Evolutionary conservation across 2,329 filamentous ascomycete species (phyloP).

Genomic region (Epichloe coenophiala): DNA sequence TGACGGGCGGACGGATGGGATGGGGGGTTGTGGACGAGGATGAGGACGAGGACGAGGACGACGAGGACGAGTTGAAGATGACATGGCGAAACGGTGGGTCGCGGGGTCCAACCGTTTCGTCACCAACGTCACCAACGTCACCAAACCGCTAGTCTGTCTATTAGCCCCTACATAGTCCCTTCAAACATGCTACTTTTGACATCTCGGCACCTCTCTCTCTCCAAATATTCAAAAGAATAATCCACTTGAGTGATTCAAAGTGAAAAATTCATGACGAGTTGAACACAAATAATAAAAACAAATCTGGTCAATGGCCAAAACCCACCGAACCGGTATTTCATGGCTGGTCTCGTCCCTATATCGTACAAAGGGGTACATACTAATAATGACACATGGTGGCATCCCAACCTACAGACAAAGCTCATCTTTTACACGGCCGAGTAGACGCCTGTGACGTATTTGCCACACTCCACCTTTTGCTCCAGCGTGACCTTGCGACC

Average conservation of each 20-base stretch:
- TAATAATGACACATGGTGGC: neutral
- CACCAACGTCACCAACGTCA: no score
- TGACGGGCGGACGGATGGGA: neutral
- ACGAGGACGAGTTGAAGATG: no score
- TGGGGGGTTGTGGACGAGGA: neutral
- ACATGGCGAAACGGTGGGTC: neutral
- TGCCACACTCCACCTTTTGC: conserved; percentile 79
- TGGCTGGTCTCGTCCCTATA: neutral
- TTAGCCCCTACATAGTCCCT: no score
- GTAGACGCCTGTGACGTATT: conserved; percentile 71
- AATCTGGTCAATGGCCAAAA: no score
- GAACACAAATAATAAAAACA: no score
- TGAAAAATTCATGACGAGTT: no score
- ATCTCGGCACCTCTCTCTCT: neutral
- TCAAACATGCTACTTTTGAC: neutral
- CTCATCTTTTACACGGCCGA: conserved; percentile 38
- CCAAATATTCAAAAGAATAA: no score
- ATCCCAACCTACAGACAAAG: neutral
- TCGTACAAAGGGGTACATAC: neutral
- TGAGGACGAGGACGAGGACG: no score
- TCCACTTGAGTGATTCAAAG: no score
- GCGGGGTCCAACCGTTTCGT: neutral
- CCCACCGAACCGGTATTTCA: no score
- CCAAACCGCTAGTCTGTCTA: no score
- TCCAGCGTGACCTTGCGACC: conserved; percentile 64